Conservation (phyloP, 2,329 filamentous ascomycete species). For the Tympanopsis confertula region DNA sequence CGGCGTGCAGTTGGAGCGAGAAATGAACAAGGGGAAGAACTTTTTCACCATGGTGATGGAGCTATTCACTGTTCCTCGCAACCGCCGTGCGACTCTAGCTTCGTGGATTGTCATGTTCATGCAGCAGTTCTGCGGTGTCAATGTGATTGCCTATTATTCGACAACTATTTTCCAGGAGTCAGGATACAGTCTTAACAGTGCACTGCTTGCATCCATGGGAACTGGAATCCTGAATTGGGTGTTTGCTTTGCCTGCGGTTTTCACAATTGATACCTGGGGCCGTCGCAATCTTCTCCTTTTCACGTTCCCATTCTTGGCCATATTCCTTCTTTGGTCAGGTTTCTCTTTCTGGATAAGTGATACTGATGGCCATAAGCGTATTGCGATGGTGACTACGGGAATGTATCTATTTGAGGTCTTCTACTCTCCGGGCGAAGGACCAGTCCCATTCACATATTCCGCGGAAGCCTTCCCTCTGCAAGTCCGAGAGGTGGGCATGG, state of each 20-base stretch:
- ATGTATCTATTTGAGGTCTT: constrained; percentile 27
- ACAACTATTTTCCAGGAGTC: constrained; percentile 28
- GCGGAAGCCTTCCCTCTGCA: constrained; percentile 47
- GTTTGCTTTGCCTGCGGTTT: constrained; percentile 44
- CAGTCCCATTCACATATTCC: constrained; percentile 47
- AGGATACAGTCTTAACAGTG: constrained; percentile 24
- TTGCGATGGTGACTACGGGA: constrained; percentile 21
- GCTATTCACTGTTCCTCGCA: constrained; percentile 22
- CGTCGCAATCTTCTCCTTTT: constrained; percentile 41
- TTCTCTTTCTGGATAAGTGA: constrained; percentile 32
- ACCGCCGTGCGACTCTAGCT: constrained; percentile 20
- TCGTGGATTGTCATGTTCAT: constrained; percentile 24
- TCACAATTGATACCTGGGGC: constrained; percentile 47
- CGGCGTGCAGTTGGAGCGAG: constrained; percentile 32
- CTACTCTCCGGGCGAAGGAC: constrained; percentile 39
- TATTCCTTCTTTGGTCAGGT: constrained; percentile 39
- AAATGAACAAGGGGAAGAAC: constrained; percentile 1
- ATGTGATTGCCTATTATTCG: constrained; percentile 45
- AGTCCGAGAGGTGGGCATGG: constrained; percentile 42
- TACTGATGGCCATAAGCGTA: constrained; percentile 8
- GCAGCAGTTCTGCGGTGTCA: constrained; percentile 25
- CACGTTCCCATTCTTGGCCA: constrained; percentile 45
- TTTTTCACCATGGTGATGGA: constrained; percentile 18
- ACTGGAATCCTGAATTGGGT: constrained; percentile 45
- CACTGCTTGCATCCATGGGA: constrained; percentile 41